These are phyloP conservation scores for Nepenthes mirabilis DNA, from an alignment of 148 eudicot genomes.

Conservation along the genomic window DNA sequence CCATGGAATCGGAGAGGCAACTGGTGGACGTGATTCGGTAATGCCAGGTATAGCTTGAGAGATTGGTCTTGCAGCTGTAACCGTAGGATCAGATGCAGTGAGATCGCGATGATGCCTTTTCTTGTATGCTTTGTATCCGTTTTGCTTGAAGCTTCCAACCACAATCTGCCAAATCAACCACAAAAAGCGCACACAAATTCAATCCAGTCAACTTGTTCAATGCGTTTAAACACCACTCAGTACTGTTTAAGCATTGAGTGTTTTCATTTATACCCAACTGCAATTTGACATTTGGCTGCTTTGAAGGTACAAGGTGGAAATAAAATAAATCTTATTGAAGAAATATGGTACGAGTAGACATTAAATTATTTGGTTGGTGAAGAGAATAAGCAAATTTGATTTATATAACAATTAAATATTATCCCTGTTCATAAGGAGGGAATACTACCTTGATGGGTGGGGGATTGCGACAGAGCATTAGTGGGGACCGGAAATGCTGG, in stretches of 20 bases:
- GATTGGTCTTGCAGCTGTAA: not conserved
- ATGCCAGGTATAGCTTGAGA: not conserved
- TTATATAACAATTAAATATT: no score
- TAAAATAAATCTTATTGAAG: no score
- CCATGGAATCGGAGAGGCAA: not conserved
- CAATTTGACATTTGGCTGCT: no score
- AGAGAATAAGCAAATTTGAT: no score
- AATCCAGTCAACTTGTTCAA: not conserved
- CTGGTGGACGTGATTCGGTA: not conserved
- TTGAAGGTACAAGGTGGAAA: no score
- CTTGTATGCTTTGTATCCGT: conserved; percentile 22
- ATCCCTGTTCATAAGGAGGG: no score
- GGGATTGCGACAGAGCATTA: no score
- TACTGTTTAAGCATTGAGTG: not conserved
- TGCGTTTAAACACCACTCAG: not conserved
- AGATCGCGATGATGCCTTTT: conserved; percentile 28
- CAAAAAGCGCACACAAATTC: not conserved
- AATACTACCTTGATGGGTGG: no score
- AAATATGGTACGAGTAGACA: no score
- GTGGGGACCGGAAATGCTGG: no score
- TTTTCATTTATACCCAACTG: not conserved
- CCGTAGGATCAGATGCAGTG: not conserved
- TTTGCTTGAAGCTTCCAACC: conserved; percentile 47
- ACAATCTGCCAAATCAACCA: conserved; percentile 29
- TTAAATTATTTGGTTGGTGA: no score